phyloP scores from a whole-genome alignment of 1,284 basidiomycete species.

The Neonothopanus nambi region DNA sequence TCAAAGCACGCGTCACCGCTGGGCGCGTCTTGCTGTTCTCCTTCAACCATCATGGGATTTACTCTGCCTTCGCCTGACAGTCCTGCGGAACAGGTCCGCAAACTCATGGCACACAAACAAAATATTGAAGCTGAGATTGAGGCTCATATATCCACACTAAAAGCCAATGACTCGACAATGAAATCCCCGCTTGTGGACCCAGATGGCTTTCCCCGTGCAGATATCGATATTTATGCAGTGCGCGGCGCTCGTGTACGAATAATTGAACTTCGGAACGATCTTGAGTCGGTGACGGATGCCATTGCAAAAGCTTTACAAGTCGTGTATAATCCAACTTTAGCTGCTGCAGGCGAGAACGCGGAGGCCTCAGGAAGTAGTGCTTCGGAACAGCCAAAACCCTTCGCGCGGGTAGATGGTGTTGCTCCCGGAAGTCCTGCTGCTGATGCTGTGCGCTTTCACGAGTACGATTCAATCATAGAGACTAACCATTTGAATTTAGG shows the following conservation, averaged over 20 bases:
- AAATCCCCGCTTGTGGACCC: constrained; percentile 75
- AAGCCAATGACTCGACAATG: constrained; percentile 57
- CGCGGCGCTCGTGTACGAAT: constrained; percentile 73
- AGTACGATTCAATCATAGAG: constrained; percentile 6
- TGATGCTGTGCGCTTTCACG: constrained; percentile 60
- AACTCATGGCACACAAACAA: constrained; percentile 63
- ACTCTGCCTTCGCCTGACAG: constrained; percentile 44
- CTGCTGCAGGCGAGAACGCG: constrained; percentile 17
- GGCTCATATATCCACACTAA: constrained; percentile 60
- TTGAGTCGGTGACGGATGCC: constrained; percentile 61
- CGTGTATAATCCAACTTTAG: constrained; percentile 56
- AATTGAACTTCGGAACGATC: constrained; percentile 79
- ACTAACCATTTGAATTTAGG: constrained; percentile 42
- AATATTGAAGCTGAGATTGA: constrained; percentile 65
- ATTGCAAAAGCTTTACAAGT: constrained; percentile 68
- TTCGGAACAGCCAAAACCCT: constrained; percentile 41
- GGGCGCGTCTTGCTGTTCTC: not conserved
- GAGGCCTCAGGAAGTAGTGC: constrained; percentile 7
- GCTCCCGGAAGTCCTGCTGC: constrained; percentile 78
- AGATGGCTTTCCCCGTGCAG: constrained; percentile 84
- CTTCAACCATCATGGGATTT: constrained; percentile 40
- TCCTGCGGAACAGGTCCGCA: constrained; percentile 53
- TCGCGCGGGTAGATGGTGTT: constrained; percentile 80
- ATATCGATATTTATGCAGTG: constrained; percentile 83
- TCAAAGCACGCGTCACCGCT: not conserved